Base-by-base conservation (phyloP, 257 asterid genomes). In the Solanum sitiens region DNA sequence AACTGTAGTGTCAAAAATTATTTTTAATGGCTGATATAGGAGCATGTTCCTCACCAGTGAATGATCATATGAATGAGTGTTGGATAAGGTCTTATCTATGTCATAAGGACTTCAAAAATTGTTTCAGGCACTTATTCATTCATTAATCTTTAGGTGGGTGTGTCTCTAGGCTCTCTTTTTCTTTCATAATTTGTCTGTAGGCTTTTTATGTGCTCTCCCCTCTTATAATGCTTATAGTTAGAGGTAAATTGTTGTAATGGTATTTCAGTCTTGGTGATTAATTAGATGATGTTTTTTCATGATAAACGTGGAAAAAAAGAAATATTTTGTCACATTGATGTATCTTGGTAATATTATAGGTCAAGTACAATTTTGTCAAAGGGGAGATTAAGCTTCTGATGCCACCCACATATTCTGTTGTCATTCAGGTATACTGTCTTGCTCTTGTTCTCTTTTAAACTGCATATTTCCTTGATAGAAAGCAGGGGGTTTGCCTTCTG, bases 361-460 rank as follows among this genome's bases (percentile, higher is more conserved):
- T 93, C 21, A 89, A 93, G 77, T 95, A 95, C 88, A 93, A 96
- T 63, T 93, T 92, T 89, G 32, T 56, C 63, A 97, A 94, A 89
- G 95, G 94, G 82, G 91, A 73, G 76, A 90, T 88, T 68, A 89
- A 92, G 88, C 96, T 95, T 88, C 82, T 93, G 59, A 93, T 94
- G 98, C 98, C 98, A 71, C 98, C 99, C 67, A 75, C 92, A 16
- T 95, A 92, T 91, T 95, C 99, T 84, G 76, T 92, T 56, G 90
- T 93, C 87, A 93, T 94, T 89, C 99, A 96, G 99, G 99, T 94
- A 93, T 67, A 20, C 5, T 44, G 5, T 70, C 27, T 84, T 12
- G 25, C 32, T 74, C 61, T 21, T 40, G 9, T 45, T 85, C 35
- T 13, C 5, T 53, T 10, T 63, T 42, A 9, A 56, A 30, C 50